Percentiles rank a stretch among this genome's conserved stretches.
These are phyloP conservation scores for Colletotrichum sp. DNA, from an alignment of 2,329 filamentous ascomycete species.

Conservation along the genomic window DNA sequence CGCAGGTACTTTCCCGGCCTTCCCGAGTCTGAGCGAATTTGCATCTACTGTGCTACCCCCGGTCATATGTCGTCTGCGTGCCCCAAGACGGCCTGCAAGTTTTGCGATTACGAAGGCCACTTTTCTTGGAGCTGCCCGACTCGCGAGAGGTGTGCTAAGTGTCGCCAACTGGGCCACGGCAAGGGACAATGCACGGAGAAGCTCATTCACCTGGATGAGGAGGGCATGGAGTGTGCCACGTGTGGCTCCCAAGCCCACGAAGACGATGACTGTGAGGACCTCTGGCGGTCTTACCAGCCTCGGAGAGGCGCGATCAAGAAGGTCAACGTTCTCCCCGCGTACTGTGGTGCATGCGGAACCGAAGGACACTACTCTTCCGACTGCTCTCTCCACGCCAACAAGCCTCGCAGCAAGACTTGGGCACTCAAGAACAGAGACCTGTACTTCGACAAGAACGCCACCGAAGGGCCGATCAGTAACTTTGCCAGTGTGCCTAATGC, in stretches of 20 bases:
- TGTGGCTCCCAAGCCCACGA: constrained; percentile 62
- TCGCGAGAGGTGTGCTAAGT: constrained; percentile 60
- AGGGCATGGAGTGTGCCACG: constrained; percentile 63
- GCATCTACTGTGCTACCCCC: constrained; percentile 54
- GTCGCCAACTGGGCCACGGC: constrained; percentile 66
- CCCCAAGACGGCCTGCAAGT: constrained; percentile 50
- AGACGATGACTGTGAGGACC: constrained; percentile 63
- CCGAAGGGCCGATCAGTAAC: constrained; percentile 42
- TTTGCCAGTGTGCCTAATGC: constrained; percentile 27
- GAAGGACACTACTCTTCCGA: constrained; percentile 62
- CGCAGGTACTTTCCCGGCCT: constrained; percentile 58
- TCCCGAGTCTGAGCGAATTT: constrained; percentile 46
- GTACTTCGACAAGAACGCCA: constrained; percentile 54
- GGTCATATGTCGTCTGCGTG: constrained; percentile 54
- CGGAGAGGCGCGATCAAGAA: constrained; percentile 45
- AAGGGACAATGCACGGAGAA: constrained; percentile 59
- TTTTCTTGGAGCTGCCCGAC: constrained; percentile 55
- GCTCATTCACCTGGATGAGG: constrained; percentile 54
- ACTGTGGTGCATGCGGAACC: constrained; percentile 62
- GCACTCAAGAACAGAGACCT: constrained; percentile 51
- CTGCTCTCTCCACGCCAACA: constrained; percentile 41
- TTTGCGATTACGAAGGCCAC: constrained; percentile 53
- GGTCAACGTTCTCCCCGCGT: constrained; percentile 54
- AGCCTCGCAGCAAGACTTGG: constrained; percentile 52
- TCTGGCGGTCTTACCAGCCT: constrained; percentile 64